Percentiles rank a stretch among this genome's conserved stretches.
phyloP scores from a whole-genome alignment of 768 basidiomycete genomes.

The Boletus subcaerulescens region DNA sequence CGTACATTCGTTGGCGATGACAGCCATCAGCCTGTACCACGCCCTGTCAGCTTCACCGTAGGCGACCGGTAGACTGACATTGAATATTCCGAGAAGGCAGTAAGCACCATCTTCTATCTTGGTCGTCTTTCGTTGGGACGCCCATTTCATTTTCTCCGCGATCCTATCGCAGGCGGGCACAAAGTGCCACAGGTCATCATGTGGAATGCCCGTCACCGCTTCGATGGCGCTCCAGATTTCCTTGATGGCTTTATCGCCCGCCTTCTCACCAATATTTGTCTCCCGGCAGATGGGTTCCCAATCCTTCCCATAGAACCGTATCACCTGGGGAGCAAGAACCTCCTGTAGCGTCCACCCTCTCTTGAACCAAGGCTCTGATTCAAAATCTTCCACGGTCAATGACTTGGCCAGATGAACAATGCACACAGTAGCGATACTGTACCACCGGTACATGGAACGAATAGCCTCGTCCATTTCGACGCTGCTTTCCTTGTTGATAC shows the following conservation, averaged over 20 bases:
- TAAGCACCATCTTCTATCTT: slow-evolving; percentile 25
- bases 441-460: slow-evolving; percentile 30
- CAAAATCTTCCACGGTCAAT: slow-evolving; percentile 5
- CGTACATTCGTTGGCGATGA: slow-evolving; percentile 13
- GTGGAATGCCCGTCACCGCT: slow-evolving; percentile 12
- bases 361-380: slow-evolving; percentile 20
- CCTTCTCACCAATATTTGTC: background rate
- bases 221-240: slow-evolving; percentile 9
- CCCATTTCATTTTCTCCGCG: slow-evolving; percentile 24
- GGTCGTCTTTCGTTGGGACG: slow-evolving; percentile 23
- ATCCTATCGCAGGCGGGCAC: slow-evolving; percentile 8
- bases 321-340: slow-evolving; percentile 10
- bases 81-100: slow-evolving; percentile 23
- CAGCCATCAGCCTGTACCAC: slow-evolving; percentile 18
- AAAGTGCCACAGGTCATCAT: slow-evolving; percentile 10
- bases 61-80: slow-evolving; percentile 19
- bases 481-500: slow-evolving; percentile 26
- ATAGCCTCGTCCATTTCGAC: slow-evolving; percentile 31
- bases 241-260: slow-evolving; percentile 10
- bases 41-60: slow-evolving; percentile 27
- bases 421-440: slow-evolving; percentile 21
- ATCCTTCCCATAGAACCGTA: slow-evolving; percentile 18
- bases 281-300: slow-evolving; percentile 16
- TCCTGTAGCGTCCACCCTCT: slow-evolving; percentile 23
- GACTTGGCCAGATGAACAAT: slow-evolving; percentile 20